Conservation (phyloP, 1,139 yeast genomes). For the Blastobotrys arbuscula region DNA sequence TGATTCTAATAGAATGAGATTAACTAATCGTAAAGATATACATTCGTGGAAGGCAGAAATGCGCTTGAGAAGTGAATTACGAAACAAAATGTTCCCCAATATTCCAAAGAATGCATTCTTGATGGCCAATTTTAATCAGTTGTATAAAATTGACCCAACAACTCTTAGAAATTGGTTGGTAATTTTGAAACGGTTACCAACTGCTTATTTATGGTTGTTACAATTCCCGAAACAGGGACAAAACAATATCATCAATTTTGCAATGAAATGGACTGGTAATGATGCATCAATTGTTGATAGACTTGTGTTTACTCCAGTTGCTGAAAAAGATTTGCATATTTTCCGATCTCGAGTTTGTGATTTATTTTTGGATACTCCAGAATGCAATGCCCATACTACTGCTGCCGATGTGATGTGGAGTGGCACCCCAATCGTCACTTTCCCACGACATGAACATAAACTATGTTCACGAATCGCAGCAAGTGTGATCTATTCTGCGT, state of each 20-base stretch:
- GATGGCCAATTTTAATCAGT: constrained; percentile 34
- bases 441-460: constrained; percentile 30
- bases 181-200: constrained; percentile 28
- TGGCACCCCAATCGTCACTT: constrained; percentile 34
- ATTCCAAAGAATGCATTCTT: constrained; percentile 28
- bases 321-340: constrained; percentile 32
- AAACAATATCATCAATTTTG: constrained; percentile 24
- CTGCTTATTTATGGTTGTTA: constrained; percentile 33
- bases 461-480: constrained; percentile 34
- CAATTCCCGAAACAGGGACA: constrained; percentile 34
- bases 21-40: constrained; percentile 9
- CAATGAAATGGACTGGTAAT: constrained; percentile 27
- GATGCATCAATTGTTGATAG: constrained; percentile 24
- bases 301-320: constrained; percentile 33
- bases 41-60: constrained; percentile 27
- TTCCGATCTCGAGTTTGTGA: constrained; percentile 33
- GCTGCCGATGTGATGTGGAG: constrained; percentile 36
- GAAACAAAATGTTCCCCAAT: constrained; percentile 28
- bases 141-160: constrained; percentile 35
- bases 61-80: constrained; percentile 23
- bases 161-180: constrained; percentile 31
- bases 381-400: constrained; percentile 37
- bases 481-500: constrained; percentile 28
- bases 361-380: constrained; percentile 34
- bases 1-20: constrained; percentile 18